These are phyloP conservation scores for Colletotrichum liaoningense DNA, from an alignment of 2,329 filamentous ascomycete species.

Conservation along the genomic window DNA sequence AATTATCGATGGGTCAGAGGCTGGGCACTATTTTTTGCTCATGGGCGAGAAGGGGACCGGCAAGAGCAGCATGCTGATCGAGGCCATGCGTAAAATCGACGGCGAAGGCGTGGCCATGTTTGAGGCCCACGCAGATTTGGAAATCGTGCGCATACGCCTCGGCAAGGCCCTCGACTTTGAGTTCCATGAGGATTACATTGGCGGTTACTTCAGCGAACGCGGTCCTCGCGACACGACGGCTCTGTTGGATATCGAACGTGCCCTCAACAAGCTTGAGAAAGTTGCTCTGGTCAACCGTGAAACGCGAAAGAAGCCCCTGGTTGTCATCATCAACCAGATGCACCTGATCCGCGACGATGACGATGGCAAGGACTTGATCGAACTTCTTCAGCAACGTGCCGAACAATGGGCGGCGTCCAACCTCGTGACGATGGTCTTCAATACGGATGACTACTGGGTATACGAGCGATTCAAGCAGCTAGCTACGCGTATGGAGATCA, in stretches of 20 bases:
- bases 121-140: slow-evolving; percentile 92
- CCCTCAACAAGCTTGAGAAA: slow-evolving; percentile 98
- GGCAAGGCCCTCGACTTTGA: slow-evolving; percentile 97
- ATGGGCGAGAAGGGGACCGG: slow-evolving; percentile 97
- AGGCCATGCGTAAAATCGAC: slow-evolving; percentile 93
- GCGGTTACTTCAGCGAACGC: slow-evolving; percentile 92
- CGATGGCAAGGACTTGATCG: slow-evolving; percentile 91
- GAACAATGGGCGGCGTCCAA: slow-evolving; percentile 96
- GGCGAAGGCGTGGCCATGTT: slow-evolving; percentile 94
- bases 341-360: slow-evolving; percentile 93
- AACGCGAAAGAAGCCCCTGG: slow-evolving; percentile 73
- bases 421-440: slow-evolving; percentile 92
- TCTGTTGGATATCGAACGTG: slow-evolving; percentile 93
- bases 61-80: slow-evolving; percentile 95
- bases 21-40: slow-evolving; percentile 90
- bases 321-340: slow-evolving; percentile 95
- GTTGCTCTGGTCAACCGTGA: slow-evolving; percentile 81
- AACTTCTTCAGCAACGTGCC: slow-evolving; percentile 93
- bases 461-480: slow-evolving; percentile 95
- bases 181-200: slow-evolving; percentile 98
- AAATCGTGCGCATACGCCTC: slow-evolving; percentile 92
- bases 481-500: slow-evolving; percentile 93
- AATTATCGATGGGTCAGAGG: slow-evolving; percentile 80
- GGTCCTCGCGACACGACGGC: slow-evolving; percentile 93
- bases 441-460: slow-evolving; percentile 98